Conservation (phyloP, 139 green algal species). For the Tetraselmis striata region DNA sequence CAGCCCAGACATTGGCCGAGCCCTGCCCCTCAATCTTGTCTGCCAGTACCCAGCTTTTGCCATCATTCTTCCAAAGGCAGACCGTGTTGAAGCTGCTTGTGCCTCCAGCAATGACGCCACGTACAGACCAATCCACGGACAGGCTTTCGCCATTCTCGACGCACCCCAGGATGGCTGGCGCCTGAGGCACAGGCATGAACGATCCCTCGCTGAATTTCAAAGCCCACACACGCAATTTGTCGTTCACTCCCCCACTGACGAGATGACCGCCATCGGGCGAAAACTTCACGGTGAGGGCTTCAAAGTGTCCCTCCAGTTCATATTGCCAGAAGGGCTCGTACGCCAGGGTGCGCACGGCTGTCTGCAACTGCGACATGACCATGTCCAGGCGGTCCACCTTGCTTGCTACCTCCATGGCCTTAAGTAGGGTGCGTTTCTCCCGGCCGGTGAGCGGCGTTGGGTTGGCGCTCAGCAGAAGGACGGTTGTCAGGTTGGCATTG, state of each 20-base stretch:
- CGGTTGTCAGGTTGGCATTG: background rate
- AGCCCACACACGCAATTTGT: background rate
- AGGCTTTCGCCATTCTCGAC: background rate
- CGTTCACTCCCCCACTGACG: background rate
- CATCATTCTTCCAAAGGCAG: background rate
- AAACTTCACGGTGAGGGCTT: background rate
- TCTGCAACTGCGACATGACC: background rate
- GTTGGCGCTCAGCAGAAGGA: background rate
- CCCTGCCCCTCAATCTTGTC: background rate
- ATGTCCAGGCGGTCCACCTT: background rate
- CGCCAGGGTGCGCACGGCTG: background rate
- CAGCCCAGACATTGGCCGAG: background rate
- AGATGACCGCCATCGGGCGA: background rate
- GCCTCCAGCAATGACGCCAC: background rate
- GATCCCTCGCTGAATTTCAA: background rate
- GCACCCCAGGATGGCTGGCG: background rate
- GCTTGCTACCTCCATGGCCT: background rate
- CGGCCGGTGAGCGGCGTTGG: background rate
- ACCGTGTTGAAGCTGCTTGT: background rate
- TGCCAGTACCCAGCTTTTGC: background rate
- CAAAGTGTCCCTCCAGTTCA: background rate
- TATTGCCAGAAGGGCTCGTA: background rate
- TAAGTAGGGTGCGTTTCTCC: background rate
- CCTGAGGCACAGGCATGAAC: background rate
- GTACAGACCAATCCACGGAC: background rate